Percentiles rank a stretch among this genome's conserved stretches.
Evolutionary conservation across 129 eudicot genomes (phyloP).

Genomic region (Dittrichia graveolens): DNA sequence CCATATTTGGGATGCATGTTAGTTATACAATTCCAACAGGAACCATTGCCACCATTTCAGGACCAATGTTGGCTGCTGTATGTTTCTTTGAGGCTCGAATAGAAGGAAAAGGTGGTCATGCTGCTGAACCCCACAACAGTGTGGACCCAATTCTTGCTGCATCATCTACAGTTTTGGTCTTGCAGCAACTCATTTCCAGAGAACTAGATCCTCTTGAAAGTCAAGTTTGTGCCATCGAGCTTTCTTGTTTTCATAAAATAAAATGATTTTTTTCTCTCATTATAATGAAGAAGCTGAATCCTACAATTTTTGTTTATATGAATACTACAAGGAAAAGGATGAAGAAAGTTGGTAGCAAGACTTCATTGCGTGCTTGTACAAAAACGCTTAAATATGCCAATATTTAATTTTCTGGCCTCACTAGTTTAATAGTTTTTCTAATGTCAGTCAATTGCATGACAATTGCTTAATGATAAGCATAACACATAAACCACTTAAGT

Average conservation of each 20-base stretch:
- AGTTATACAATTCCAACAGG: constrained; percentile 55
- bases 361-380: not conserved
- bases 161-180: constrained; percentile 58
- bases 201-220: constrained; percentile 81
- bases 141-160: constrained; percentile 77
- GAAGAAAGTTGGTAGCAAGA: not conserved
- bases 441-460: no score
- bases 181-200: constrained; percentile 80
- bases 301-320: not conserved
- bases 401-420: not conserved
- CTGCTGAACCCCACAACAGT: constrained; percentile 61
- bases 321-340: not conserved
- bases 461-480: no score
- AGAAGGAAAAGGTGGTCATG: constrained; percentile 78
- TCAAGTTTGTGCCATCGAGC: constrained; percentile 49
- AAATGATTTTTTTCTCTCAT: not conserved
- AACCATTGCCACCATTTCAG: constrained; percentile 53
- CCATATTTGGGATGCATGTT: constrained; percentile 82
- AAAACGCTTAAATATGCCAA: not conserved
- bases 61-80: constrained; percentile 67
- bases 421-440: no score
- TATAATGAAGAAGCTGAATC: not conserved
- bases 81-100: constrained; percentile 63
- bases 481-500: no score
- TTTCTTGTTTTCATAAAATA: constrained; percentile 19